Base-by-base conservation (phyloP, 352 stramenopile genomes). In the Phytophthora foliorum region DNA sequence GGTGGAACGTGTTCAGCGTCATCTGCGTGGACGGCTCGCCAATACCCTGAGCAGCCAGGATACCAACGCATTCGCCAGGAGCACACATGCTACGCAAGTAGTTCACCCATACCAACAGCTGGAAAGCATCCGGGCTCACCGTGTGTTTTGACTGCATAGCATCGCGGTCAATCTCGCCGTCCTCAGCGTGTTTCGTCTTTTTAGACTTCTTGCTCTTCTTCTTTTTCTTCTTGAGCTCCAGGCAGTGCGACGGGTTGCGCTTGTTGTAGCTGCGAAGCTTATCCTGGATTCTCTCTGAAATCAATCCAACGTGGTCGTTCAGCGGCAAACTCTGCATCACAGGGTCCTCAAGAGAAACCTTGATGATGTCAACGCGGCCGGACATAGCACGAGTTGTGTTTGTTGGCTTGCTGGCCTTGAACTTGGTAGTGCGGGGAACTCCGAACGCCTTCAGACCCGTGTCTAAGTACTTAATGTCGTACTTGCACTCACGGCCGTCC, bases 1-100 rank as follows among this genome's bases (percentile, higher is more conserved):
- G 90, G 75, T 99, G 98, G 85, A 99, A 99, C 32, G 98, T 99
- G 86, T 99, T 99, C 10, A 99, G 89, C 56, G 98, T 99, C 98
- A 99, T 99, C 81, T 99, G 98, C 7, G 98, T 99, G 31, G 97
- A 99, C n/a, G 98, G 98, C 76, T 99, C 98, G 41, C 98, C 98
- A 72, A 99, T 96, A 68, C 92, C 98, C 85, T 99, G 98, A 29
- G 97, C 98, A 53, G 97, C 98, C 58, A 99, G 96, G 32, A 97
- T 94, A 59, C 98, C 98, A 6, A 99, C 98, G 41, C 98, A 97
- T 78, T 99, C 98, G 46, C 98, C 98, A 25, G 98, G 98, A 64
- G 93, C 90, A 36, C 88, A 96, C 77, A 99, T 91, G 61, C 97
- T 98, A 48, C 93, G 88, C 75, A 98, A 89, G 79, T 99, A 99